phyloP scores from a whole-genome alignment of 805 yeast genomes.

The Kazachstania kunashirensis region DNA sequence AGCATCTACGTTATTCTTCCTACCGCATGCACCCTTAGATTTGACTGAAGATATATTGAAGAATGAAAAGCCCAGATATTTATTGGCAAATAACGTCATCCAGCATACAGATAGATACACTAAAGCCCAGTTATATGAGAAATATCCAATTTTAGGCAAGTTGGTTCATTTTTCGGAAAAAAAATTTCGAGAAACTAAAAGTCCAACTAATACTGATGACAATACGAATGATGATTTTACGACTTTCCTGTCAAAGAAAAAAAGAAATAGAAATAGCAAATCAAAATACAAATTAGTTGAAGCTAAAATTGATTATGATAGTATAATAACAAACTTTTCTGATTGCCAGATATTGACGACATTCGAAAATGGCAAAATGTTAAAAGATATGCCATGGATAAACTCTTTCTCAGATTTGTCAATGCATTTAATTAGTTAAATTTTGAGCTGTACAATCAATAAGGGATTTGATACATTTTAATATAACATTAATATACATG shows the following conservation, averaged over 20 bases:
- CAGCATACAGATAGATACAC: constrained; percentile 48
- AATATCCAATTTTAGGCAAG: constrained; percentile 38
- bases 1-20: constrained; percentile 38
- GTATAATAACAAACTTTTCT: constrained; percentile 13
- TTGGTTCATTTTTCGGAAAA: constrained; percentile 20
- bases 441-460: too few relatives aligned
- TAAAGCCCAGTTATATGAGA: constrained; percentile 32
- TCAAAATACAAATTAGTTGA: constrained; percentile 9
- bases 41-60: constrained; percentile 37
- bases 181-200: constrained; percentile 7
- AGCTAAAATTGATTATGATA: constrained; percentile 16
- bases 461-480: not conserved
- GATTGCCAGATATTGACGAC: constrained; percentile 15
- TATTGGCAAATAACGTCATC: constrained; percentile 44
- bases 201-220: not conserved
- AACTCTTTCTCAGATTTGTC: constrained; percentile 47
- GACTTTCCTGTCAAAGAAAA: constrained; percentile 16
- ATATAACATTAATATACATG: not conserved
- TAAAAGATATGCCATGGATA: constrained; percentile 33
- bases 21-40: constrained; percentile 68
- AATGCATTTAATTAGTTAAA: constrained; percentile 32
- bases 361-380: constrained; percentile 17
- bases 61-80: constrained; percentile 28
- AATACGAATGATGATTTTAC: constrained; percentile 14
- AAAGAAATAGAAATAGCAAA: constrained; percentile 11